Conservation (phyloP, 1,284 basidiomycete species). For the Agaricales sp. region DNA sequence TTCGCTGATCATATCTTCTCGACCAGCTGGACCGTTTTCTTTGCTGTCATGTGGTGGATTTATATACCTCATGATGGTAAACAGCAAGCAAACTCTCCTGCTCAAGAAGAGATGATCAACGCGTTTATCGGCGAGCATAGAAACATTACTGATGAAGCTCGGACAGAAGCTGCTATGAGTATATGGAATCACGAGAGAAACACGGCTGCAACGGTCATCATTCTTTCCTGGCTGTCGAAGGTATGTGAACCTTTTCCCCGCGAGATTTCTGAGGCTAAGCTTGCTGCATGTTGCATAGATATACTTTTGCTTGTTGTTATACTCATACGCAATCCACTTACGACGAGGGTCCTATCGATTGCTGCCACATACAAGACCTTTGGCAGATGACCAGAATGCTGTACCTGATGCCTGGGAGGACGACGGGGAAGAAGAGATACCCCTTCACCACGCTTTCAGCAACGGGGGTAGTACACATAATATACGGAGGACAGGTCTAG, state of each 20-base stretch:
- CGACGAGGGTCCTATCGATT: constrained; percentile 86
- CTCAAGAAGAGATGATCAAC: constrained; percentile 75
- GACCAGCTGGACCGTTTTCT: constrained; percentile 88
- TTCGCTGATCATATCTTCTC: constrained; percentile 87
- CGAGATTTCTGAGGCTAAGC: not conserved
- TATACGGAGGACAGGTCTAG: not conserved
- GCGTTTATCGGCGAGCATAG: constrained; percentile 37
- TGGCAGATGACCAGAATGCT: constrained; percentile 18
- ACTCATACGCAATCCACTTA: constrained; percentile 91
- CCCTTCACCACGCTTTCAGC: not conserved
- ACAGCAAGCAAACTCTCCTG: constrained; percentile 70
- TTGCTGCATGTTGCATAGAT: constrained; percentile 40
- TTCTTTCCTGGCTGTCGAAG: constrained; percentile 84
- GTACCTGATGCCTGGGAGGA: constrained; percentile 11
- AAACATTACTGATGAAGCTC: constrained; percentile 52
- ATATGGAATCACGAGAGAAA: constrained; percentile 92
- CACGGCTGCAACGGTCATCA: constrained; percentile 67
- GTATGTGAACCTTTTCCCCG: constrained; percentile 34
- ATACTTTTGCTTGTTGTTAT: constrained; percentile 86
- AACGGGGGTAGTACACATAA: not conserved
- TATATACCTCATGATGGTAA: constrained; percentile 87
- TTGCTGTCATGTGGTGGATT: constrained; percentile 85
- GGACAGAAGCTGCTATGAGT: constrained; percentile 58
- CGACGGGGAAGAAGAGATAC: not conserved
- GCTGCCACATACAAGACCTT: constrained; percentile 54